Evolutionary conservation across 352 stramenopile genomes (phyloP), one percentile per base, ranked within the genome.

Genomic region (Pythium folliculosum): DNA sequence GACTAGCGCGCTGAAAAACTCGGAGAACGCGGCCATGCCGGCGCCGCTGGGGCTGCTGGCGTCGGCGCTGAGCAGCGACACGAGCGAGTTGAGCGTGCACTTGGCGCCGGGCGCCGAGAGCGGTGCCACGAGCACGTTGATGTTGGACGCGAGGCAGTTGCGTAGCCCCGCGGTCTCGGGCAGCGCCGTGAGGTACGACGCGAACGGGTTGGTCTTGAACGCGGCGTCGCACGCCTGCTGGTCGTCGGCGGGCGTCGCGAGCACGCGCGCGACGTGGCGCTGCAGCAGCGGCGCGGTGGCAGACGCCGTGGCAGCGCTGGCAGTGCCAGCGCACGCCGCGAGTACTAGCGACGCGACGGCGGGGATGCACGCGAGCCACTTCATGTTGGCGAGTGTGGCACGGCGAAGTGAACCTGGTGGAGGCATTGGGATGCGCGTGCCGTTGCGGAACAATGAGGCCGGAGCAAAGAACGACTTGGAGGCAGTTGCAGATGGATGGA

Each of bases 71-170:
- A 89, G 70, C 19, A 89, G 64, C 58, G 68, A 65, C 32, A 69
- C 72, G 48, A 89, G 73, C 37, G 78, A 82, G 62, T 76, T 77
- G 64, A 89, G 72, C 60, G 77, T 70, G 55, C 78, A 88, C 65
- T 76, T 80, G 43, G 75, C 80, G 21, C 60, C 71, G 10, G 60
- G 65, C 6, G 47, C 70, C 5, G 78, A 76, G 9, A 89, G 71
- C 22, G 70, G 67, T 13, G 66, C 59, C 21, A 81, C 71, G 16
- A 89, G 67, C 45, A 69, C 55, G 21, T 76, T 74, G 40, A 88
- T 68, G 69, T 90, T 90, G 58, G 60, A 75, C 37, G 79, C 77
- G 30, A 82, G 60, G 67, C 81, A 90, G 30, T 72, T 73, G 45
- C 77, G 77, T 19, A 90, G 59, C 14, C 79, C 79, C 3, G 62